Evolutionary conservation across 352 stramenopile species (phyloP).

Genomic region (Pythium volutum): DNA sequence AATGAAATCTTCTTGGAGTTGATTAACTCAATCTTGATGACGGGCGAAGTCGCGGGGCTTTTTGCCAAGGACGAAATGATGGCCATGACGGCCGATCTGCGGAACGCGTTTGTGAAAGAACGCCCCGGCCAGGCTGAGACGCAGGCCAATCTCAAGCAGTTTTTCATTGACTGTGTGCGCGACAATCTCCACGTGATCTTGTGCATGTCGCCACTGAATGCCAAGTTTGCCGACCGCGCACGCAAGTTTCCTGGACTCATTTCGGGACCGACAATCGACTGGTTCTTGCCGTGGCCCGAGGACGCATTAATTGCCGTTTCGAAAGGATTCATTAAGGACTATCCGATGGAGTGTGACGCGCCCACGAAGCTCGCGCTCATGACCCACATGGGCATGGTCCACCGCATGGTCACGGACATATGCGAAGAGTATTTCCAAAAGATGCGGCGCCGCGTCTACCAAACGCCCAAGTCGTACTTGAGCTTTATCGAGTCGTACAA

Average conservation of each 20-base stretch:
- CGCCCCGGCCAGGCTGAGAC: slow-evolving; percentile 93
- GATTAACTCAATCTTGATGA: slow-evolving; percentile 98
- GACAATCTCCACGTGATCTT: slow-evolving; percentile 98
- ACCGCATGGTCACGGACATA: slow-evolving; percentile 96
- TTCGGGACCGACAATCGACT: slow-evolving; percentile 97
- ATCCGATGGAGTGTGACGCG: slow-evolving; percentile 92
- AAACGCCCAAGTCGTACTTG: slow-evolving; percentile 98
- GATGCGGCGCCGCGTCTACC: slow-evolving; percentile 96
- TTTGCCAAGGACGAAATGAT: slow-evolving; percentile 99
- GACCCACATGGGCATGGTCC: slow-evolving; percentile 98
- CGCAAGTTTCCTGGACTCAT: slow-evolving; percentile 98
- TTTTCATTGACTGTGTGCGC: slow-evolving; percentile 97
- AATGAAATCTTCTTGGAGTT: slow-evolving; percentile 99
- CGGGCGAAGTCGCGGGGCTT: slow-evolving; percentile 96
- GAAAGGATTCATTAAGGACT: slow-evolving; percentile 96
- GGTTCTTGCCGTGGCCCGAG: slow-evolving; percentile 99
- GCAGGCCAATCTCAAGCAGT: slow-evolving; percentile 96
- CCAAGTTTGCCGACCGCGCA: slow-evolving; percentile 95
- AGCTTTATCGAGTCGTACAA: slow-evolving; percentile 99
- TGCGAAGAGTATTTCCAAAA: slow-evolving; percentile 99
- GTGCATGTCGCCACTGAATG: slow-evolving; percentile 99
- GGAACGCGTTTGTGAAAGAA: slow-evolving; percentile 94
- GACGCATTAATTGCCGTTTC: slow-evolving; percentile 97
- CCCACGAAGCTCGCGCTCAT: slow-evolving; percentile 89
- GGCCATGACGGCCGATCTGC: slow-evolving; percentile 97